A percentile compares a stretch with the other conserved stretches of the same genome.
phyloP scores from a whole-genome alignment of 345 rosid genomes.

The Lenwebbia sp. region DNA sequence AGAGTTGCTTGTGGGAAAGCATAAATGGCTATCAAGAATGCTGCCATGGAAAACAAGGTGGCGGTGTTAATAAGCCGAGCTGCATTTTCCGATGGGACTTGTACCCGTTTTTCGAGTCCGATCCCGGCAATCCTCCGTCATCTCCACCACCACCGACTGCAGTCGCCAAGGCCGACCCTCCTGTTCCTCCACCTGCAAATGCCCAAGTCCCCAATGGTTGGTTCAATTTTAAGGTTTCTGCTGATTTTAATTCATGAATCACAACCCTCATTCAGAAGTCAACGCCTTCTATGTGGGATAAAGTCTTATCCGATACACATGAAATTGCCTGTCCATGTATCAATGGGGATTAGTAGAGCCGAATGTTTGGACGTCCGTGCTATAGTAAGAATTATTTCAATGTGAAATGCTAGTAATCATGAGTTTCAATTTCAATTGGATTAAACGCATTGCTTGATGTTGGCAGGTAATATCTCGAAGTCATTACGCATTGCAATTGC shows the following conservation, averaged over 20 bases:
- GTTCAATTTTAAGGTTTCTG: not conserved
- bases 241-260: not conserved
- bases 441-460: not conserved
- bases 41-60: not conserved
- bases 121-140: rapidly evolving
- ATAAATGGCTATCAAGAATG: not conserved
- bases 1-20: not conserved
- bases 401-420: not conserved
- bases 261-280: not conserved
- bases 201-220: not conserved
- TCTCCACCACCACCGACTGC: not conserved
- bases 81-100: not conserved
- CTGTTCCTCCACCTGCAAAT: not conserved
- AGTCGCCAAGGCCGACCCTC: not conserved
- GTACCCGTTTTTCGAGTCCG: not conserved
- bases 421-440: not conserved
- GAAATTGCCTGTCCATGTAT: too few relatives aligned
- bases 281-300: not conserved
- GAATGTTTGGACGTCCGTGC: too few relatives aligned
- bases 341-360: too few relatives aligned
- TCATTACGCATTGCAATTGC: not conserved
- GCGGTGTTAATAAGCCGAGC: not conserved
- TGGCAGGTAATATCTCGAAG: not conserved
- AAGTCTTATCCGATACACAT: too few relatives aligned
- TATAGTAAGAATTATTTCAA: too few relatives aligned